Conservation (phyloP, 139 green algal genomes). For the Desmodesmus armatus region DNA sequence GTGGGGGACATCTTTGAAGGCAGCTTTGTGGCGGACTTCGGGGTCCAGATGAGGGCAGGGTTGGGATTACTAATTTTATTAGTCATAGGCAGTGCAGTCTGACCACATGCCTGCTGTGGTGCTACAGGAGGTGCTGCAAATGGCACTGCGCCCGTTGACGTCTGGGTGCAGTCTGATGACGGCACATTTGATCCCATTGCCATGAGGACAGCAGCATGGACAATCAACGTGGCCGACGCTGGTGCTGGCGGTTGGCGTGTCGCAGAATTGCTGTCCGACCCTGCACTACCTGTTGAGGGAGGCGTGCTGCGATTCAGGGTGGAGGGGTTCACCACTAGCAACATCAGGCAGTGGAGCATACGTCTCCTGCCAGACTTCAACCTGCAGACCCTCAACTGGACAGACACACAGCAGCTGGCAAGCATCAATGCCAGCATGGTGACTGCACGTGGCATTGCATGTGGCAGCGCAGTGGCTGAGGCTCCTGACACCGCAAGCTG, state of each 20-base stretch:
- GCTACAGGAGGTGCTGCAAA: not conserved
- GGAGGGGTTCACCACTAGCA: slow-evolving; percentile 5
- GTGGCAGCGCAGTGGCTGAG: not conserved
- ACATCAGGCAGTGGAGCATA: not conserved
- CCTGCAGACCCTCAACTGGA: not conserved
- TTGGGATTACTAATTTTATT: no score
- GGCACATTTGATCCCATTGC: not conserved
- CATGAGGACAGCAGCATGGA: not conserved
- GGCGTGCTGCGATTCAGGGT: not conserved
- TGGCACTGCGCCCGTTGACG: not conserved
- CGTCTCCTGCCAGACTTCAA: not conserved
- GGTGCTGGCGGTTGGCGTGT: not conserved
- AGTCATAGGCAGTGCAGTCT: no score
- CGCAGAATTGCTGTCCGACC: not conserved
- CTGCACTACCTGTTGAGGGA: not conserved
- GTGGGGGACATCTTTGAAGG: no score
- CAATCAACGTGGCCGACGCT: not conserved
- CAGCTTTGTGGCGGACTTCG: no score
- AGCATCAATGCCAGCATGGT: not conserved
- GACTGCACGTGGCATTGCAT: not conserved
- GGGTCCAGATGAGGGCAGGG: no score
- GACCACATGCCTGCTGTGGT: not conserved
- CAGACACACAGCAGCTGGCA: not conserved
- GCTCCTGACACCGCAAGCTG: not conserved
- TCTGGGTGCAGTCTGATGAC: not conserved